Base-by-base conservation (phyloP, 2,329 filamentous ascomycete species). In the Pseudocercospora macadamiae region DNA sequence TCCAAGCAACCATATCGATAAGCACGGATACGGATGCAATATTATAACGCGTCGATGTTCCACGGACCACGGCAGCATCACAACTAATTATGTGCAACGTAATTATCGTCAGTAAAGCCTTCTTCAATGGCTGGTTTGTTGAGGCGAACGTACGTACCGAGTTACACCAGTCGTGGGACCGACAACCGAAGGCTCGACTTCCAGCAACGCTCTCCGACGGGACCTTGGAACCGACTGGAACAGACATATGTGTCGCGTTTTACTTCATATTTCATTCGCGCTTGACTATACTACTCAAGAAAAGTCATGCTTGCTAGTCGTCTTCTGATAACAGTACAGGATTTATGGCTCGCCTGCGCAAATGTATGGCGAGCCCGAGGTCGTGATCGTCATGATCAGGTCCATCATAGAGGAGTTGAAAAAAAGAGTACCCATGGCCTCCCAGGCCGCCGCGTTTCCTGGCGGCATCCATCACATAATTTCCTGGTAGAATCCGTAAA, bases 201-300 rank as follows among this genome's bases (percentile, higher is more conserved):
- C n/a, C n/a, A n/a, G n/a, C n/a, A n/a, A n/a, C n/a, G n/a, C n/a
- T n/a, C n/a, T n/a, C n/a, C n/a, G n/a, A n/a, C n/a, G n/a, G n/a
- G n/a, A n/a, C n/a, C n/a, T n/a, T n/a, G n/a, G n/a, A n/a, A n/a
- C n/a, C n/a, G n/a, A n/a, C n/a, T n/a, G n/a, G n/a, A n/a, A n/a
- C n/a, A n/a, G 28, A 32, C 28, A 32, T 7, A 32, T 5, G 36
- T 39, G 16, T 16, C n/a, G 36, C 36, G 36, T 32, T 42, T 53
- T 53, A 28, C 51, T 53, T 53, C 34, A 39, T 53, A 30, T 42
- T 53, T 53, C 32, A 53, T 42, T 53, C 36, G 47, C 47, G 47
- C 47, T 39, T 36, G 39, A 56, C 42, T 56, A 53, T 54, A 49
- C 58, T 60, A 60, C 42, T 60, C 54, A 49, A 53, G 47, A 52